A percentile compares a stretch with the other conserved stretches of the same genome.
These are phyloP conservation scores for Malus hybrid DNA, from an alignment of 331 rosid genomes.

Conservation along the genomic window DNA sequence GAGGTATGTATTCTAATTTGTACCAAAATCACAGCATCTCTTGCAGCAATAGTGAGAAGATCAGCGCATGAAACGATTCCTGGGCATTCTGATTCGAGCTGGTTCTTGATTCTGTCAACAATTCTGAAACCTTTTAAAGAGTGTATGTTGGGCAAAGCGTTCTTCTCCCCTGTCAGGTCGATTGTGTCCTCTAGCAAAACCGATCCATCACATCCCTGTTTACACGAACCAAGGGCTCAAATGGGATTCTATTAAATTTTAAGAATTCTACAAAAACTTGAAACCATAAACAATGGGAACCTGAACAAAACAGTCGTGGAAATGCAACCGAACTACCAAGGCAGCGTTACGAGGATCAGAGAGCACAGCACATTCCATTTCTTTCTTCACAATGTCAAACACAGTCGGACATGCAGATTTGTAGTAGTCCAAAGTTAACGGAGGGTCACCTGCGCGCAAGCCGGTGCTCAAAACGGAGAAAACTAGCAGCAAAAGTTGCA, in stretches of 20 bases:
- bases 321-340: constrained; percentile 57
- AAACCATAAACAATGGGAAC: constrained; percentile 15
- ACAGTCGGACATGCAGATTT: constrained; percentile 66
- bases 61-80: constrained; percentile 94
- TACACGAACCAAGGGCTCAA: neutral
- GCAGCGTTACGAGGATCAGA: constrained; percentile 73
- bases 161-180: constrained; percentile 75
- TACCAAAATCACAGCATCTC: constrained; percentile 95
- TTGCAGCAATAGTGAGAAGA: constrained; percentile 93
- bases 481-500: constrained; percentile 23
- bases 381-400: constrained; percentile 59
- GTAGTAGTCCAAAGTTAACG: constrained; percentile 62
- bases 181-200: constrained; percentile 72
- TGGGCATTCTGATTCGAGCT: constrained; percentile 79
- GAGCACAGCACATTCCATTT: constrained; percentile 62
- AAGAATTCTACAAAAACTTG: neutral
- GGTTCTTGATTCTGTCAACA: constrained; percentile 73
- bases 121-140: constrained; percentile 60
- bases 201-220: constrained; percentile 95
- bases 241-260: neutral
- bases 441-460: constrained; percentile 44
- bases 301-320: constrained; percentile 95
- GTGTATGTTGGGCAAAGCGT: constrained; percentile 46
- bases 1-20: neutral
- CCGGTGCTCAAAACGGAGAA: constrained; percentile 16